Evolutionary conservation across 2,329 filamentous ascomycete species (phyloP).

Genomic region (Trichoderma koningii): DNA sequence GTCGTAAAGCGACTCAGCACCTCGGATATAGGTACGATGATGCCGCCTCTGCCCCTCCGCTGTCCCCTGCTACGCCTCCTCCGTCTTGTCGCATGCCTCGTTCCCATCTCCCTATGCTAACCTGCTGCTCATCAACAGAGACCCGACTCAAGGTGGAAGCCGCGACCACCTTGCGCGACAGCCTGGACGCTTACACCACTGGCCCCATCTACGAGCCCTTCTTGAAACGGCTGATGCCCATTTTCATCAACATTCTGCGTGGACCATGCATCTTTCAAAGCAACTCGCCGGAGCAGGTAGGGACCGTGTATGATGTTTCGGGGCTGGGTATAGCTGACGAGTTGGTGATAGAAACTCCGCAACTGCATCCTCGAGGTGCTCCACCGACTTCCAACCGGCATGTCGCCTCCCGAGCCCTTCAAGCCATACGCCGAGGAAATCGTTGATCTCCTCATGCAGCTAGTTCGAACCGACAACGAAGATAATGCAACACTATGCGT

Average conservation of each 20-base stretch:
- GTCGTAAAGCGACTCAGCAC: constrained; percentile 62
- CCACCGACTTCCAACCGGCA: constrained; percentile 75
- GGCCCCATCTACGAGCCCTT: constrained; percentile 78
- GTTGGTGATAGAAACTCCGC: constrained; percentile 69
- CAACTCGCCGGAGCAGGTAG: constrained; percentile 83
- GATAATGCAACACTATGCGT: constrained; percentile 98
- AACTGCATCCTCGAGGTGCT: constrained; percentile 94
- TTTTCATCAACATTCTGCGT: constrained; percentile 82
- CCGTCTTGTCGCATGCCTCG: constrained; percentile 32
- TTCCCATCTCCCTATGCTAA: constrained; percentile 4
- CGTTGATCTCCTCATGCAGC: constrained; percentile 83
- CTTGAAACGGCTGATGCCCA: constrained; percentile 82
- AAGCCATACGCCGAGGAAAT: constrained; percentile 87
- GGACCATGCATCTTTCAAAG: constrained; percentile 89
- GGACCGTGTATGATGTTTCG: constrained; percentile 31
- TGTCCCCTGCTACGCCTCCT: constrained; percentile 14
- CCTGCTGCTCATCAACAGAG: constrained; percentile 55
- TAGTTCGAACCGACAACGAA: constrained; percentile 92
- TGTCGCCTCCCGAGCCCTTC: constrained; percentile 74
- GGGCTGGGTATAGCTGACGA: background rate
- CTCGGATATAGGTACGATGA: constrained; percentile 55
- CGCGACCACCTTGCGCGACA: constrained; percentile 85
- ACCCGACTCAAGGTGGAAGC: constrained; percentile 78
- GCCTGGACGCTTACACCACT: constrained; percentile 82
- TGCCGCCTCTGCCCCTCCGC: background rate